These are phyloP conservation scores for Candida boidinii DNA, from an alignment of 805 yeast species.

Conservation along the genomic window DNA sequence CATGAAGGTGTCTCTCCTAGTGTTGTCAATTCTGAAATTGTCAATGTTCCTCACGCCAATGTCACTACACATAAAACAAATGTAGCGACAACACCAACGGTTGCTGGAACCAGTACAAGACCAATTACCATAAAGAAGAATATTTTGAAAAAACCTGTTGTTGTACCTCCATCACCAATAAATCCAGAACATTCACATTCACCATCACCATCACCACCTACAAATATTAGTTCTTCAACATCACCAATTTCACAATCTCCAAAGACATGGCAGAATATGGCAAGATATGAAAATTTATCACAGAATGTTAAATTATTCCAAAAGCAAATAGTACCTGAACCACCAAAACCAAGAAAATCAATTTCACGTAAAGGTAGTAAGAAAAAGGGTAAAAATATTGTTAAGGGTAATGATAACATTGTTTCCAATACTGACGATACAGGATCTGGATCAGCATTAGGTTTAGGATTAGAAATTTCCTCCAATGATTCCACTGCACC, in stretches of 20 bases:
- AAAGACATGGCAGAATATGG: too few relatives aligned
- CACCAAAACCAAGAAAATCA: neutral
- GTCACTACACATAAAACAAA: slow-evolving; percentile 4
- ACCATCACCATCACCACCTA: too few relatives aligned
- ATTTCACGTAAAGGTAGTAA: neutral
- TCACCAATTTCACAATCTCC: too few relatives aligned
- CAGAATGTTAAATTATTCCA: slow-evolving; percentile 12
- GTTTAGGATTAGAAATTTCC: too few relatives aligned
- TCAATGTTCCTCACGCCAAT: too few relatives aligned
- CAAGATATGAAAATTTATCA: slow-evolving; percentile 16
- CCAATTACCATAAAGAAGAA: neutral
- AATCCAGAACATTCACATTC: neutral
- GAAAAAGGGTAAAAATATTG: neutral
- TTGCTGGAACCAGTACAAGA: neutral
- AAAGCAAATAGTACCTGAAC: neutral
- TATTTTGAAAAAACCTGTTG: slow-evolving; percentile 5
- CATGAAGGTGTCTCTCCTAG: too few relatives aligned
- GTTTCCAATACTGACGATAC: too few relatives aligned
- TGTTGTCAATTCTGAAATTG: too few relatives aligned
- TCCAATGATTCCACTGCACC: too few relatives aligned
- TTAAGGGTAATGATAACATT: neutral
- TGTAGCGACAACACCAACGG: neutral
- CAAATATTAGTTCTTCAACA: too few relatives aligned
- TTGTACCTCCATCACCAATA: slow-evolving; percentile 1
- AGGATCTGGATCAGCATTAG: too few relatives aligned